Conservation (phyloP, 2,329 filamentous ascomycete species). For the Purpureocillium takamizusanense region DNA sequence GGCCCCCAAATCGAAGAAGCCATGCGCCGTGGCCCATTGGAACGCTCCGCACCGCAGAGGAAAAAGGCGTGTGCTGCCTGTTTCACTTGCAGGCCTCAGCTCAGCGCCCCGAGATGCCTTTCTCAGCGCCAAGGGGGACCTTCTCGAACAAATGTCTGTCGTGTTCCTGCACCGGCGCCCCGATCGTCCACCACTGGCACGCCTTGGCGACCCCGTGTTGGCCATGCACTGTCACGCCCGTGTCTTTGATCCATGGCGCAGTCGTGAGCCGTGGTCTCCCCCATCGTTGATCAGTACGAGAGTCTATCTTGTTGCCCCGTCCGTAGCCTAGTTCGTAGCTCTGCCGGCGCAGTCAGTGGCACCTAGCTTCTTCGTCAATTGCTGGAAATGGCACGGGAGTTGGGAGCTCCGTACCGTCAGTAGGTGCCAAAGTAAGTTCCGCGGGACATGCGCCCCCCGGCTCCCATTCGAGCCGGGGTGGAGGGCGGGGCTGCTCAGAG, state of each 20-base stretch:
- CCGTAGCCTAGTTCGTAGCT: too few relatives aligned
- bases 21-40: background rate
- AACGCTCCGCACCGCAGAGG: background rate
- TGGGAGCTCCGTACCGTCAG: background rate
- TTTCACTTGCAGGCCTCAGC: background rate
- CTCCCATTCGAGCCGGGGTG: background rate
- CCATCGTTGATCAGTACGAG: background rate
- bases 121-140: background rate
- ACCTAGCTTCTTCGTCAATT: background rate
- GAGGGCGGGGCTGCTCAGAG: too few relatives aligned
- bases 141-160: conserved; percentile 3
- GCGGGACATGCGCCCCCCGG: conserved; percentile 1
- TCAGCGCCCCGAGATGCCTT: background rate
- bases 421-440: background rate
- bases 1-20: background rate
- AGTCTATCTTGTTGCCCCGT: too few relatives aligned
- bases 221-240: background rate
- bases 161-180: background rate
- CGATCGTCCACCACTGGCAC: conserved; percentile 1
- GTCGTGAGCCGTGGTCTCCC: background rate
- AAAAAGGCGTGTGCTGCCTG: background rate
- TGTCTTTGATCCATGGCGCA: too few relatives aligned
- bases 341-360: too few relatives aligned
- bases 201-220: background rate
- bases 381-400: background rate